Evolutionary conservation across 495 filamentous ascomycete species (phyloP), one percentile per base, ranked within the genome.

Genomic region (Penicillium macrosclerotiorum): DNA sequence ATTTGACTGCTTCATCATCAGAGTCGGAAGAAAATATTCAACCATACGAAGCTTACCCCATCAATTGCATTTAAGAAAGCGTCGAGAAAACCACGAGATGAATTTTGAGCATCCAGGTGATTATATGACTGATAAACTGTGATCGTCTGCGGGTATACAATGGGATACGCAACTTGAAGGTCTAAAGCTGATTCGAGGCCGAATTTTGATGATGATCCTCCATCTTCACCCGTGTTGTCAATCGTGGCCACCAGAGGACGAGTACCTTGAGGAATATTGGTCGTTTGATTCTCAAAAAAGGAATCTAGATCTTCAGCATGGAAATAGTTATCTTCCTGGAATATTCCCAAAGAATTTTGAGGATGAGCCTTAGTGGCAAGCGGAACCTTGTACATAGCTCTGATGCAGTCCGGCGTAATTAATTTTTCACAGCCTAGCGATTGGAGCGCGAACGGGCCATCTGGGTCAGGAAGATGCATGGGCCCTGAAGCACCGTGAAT

Each of bases 301-400:
- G 22, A 35, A 8, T 35, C 33, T 19, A 35, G 33, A 20, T 35
- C 33, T 35, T 35, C 33, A 35, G 16, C 8, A 19, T 35, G 33
- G 33, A 35, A 35, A 19, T 35, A 9, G 33, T 35, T 35, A 19
- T 35, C 17, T 35, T 35, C 33, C 33, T 35, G 33, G 8, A 35
- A 35, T 19, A 35, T 35, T 1, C 33, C 33, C 33, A 35, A 35
- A 20, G 33, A 20, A 20, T 35, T 35, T 35, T 20, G 8, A 35
- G 33, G 17, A 20, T 35, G 17, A 20, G 33, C 9, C 16, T 35
- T 35, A 5, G 33, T 20, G 17, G 33, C 33, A 12, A 20, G 33
- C 0, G 33, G 33, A 35, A 35, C 22, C 17, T 35, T 35, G 33
- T 35, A 35, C 17, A 35, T 18, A 20, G 33, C 33, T 35, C 33